Evolutionary conservation across 495 filamentous ascomycete species (phyloP).

Genomic region (Neurospora sp.): DNA sequence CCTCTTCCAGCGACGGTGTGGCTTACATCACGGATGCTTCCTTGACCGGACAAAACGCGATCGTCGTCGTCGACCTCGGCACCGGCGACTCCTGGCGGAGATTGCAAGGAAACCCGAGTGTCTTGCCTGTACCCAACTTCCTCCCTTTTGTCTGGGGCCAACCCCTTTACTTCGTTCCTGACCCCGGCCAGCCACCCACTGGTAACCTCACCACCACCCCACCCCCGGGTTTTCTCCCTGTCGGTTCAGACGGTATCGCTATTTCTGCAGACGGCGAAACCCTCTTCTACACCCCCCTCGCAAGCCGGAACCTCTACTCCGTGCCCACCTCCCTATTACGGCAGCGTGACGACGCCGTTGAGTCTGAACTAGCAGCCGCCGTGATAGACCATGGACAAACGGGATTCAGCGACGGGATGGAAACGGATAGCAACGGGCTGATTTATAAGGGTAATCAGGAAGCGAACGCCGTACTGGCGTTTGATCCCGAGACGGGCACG

Average conservation of each 20-base stretch:
- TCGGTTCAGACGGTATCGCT: neutral
- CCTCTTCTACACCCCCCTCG: neutral
- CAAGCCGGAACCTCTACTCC: neutral
- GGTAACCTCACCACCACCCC: neutral
- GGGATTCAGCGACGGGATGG: neutral
- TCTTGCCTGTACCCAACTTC: neutral
- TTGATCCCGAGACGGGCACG: neutral
- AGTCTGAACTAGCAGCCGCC: neutral
- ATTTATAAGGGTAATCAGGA: neutral
- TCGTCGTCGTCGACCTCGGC: neutral
- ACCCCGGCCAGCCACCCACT: neutral
- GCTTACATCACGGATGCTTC: neutral
- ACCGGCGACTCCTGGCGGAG: neutral
- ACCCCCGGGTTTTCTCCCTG: neutral
- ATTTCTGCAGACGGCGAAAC: neutral
- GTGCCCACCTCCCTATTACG: neutral
- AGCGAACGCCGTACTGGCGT: neutral
- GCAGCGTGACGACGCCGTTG: neutral
- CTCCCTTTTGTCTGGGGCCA: neutral
- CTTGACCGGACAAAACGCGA: neutral
- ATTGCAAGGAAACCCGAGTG: neutral
- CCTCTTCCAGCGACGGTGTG: neutral
- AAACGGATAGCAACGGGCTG: neutral
- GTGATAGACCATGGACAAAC: neutral
- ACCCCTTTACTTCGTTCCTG: neutral